Conservation (phyloP, 2,329 filamentous ascomycete genomes). For the Neofusicoccum sp. region DNA sequence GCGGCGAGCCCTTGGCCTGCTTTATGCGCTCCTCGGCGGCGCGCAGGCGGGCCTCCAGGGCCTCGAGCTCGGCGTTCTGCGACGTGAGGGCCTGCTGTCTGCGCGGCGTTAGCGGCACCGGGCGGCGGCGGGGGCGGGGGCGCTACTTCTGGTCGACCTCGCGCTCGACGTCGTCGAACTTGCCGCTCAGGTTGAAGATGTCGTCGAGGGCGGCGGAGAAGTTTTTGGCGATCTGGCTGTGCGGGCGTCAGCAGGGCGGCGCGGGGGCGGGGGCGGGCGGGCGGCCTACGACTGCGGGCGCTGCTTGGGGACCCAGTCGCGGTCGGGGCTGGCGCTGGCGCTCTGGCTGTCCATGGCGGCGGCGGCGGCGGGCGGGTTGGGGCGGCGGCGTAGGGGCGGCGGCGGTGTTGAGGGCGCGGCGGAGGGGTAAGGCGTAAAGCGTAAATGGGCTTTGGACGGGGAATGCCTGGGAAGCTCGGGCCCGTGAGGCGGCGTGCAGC, state of each 20-base stretch:
- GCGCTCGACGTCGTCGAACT: constrained; percentile 69
- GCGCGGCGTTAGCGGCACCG: not conserved
- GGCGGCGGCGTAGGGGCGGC: constrained; percentile 15
- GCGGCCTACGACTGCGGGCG: constrained; percentile 76
- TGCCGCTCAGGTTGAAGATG: constrained; percentile 83
- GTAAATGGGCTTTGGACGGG: not conserved
- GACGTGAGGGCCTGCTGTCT: constrained; percentile 78
- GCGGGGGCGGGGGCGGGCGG: constrained; percentile 15
- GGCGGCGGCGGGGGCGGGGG: not conserved
- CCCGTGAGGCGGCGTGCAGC: not conserved
- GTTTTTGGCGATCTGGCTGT: constrained; percentile 79
- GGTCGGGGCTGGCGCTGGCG: constrained; percentile 69
- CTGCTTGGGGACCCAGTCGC: constrained; percentile 76
- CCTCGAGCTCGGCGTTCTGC: constrained; percentile 77
- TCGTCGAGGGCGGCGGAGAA: constrained; percentile 85
- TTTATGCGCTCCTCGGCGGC: constrained; percentile 78
- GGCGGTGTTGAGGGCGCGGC: constrained; percentile 18
- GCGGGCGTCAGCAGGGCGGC: constrained; percentile 5
- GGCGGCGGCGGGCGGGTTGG: constrained; percentile 16
- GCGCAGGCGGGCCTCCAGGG: constrained; percentile 77
- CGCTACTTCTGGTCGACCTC: constrained; percentile 79
- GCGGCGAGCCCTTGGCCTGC: constrained; percentile 32
- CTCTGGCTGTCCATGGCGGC: constrained; percentile 36
- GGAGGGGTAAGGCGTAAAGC: constrained; percentile 7
- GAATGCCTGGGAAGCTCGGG: constrained; percentile 11